Evolutionary conservation across 2,329 filamentous ascomycete species (phyloP), one percentile per base, ranked within the genome.

Genomic region (Cladosporium cucumerinum): DNA sequence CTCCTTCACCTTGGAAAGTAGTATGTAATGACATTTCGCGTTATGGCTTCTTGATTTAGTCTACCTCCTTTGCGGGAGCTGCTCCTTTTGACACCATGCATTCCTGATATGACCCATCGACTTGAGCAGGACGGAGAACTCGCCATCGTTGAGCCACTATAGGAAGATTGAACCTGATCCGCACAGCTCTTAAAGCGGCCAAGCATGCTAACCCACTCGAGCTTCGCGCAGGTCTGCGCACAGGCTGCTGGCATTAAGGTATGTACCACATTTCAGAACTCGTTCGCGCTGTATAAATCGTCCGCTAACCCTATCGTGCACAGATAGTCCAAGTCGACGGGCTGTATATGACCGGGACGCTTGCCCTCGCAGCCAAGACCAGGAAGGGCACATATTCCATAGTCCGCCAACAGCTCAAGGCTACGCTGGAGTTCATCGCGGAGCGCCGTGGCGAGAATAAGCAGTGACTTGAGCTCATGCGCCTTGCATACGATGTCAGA

Each of bases 201-300:
- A 28, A 28, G 49, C 25, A 57, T 57, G 32, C 10, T 43, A 11
- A 34, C 25, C 4, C 34, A 49, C 18, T 54, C 43, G 21, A 59
- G 28, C 46, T 67, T 46, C 39, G 65, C 63, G 6, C 51, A 64
- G 36, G 18, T 65, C 18, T 62, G 57, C 30, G 51, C 63, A 21
- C 51, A 57, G 30, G 58, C 65, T 10, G 51, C 23, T 23, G 65
- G 63, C n/a, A 63, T 59, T 21, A 28, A 67, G 59, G 65, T 67
- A 54, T 34, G 14, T 30, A 43, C 46, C 18, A 21, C n/a, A 23
- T 46, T 10, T 4, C n/a, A 21, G 8, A 46, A 1, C n/a, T 3
- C 14, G n/a, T 10, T 46, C 39, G n/a, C n/a, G n/a, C 12, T 8
- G 7, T 46, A 11, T 4, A 23, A 11, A 32, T n/a, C 1, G 16